Base-by-base conservation (phyloP, 2,329 filamentous ascomycete species). In the Ophiosphaerella herpotricha region DNA sequence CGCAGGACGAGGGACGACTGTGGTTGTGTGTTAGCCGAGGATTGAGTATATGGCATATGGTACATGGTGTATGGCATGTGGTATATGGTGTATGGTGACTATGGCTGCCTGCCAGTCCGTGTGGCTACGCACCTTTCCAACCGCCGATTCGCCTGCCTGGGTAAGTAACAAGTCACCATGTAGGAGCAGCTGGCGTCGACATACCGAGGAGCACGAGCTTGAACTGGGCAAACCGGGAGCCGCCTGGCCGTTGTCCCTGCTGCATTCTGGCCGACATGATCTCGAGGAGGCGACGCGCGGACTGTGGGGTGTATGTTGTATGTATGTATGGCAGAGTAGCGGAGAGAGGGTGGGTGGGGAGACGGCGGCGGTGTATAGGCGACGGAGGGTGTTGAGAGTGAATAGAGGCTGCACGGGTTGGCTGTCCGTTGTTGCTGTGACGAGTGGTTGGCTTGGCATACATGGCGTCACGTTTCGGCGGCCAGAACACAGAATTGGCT, bases 1-100 rank as follows among this genome's bases (percentile, higher is more conserved):
- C 95, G 88, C 72, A 99, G 81, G 49, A 99, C 94, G 76, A 99
- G 88, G 61, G 94, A 99, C 79, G 92, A 97, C 93, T 96, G 51
- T 46, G 50, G 33, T 18, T n/a, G 24, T 31, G 38, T 42, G 67
- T 74, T 68, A 72, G 70, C 58, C 18, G 18, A 21, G 18, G 18
- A 21, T 21, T 4, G 18, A 21, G 18, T 21, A 5, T 60, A 31
- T 32, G 37, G 48, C 43, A 55, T 52, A 57, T 18, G 63, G 42
- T 61, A 68, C 61, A 26, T 18, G 26, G 26, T 29, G 4, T 29
- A 29, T 29, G 26, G 48, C 43, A 55, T 53, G 56, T 21, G 63
- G 42, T 61, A 67, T 60, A 26, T 3, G 4, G 26, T 29, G 6
- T 29, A 29, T 29, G 26, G 26, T 29, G 11, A 7, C 3, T 14